Evolutionary conservation across 164 flowering plant genomes (phyloP).

Genomic region (Umbellularia californica): DNA sequence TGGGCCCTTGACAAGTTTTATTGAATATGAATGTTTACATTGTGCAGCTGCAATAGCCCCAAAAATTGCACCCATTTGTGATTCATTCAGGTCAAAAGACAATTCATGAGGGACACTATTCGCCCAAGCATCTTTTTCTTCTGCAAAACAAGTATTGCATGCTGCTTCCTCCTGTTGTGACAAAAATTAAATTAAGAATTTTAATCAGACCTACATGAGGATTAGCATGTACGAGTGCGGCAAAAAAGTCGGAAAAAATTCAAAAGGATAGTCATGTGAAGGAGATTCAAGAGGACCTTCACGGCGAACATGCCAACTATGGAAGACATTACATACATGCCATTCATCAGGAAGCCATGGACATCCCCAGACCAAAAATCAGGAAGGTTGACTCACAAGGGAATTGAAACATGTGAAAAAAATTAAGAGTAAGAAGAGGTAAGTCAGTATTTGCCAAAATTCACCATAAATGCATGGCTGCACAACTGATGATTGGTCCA

Average conservation of each 20-base stretch:
- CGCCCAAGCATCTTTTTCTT: neutral
- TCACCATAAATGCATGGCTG: too few species aligned
- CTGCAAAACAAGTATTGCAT: conserved; percentile 3
- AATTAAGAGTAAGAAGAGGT: too few species aligned
- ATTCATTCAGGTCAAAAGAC: conserved; percentile 37
- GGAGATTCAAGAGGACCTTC: neutral
- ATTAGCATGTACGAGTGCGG: neutral
- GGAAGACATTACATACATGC: too few species aligned
- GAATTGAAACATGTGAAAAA: too few species aligned
- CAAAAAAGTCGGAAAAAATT: neutral
- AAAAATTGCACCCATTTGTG: conserved; percentile 47
- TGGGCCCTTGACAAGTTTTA: conserved; percentile 75
- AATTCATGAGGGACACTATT: neutral
- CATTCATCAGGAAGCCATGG: too few species aligned
- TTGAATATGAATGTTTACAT: conserved; percentile 33
- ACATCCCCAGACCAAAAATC: too few species aligned
- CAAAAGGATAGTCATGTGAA: neutral
- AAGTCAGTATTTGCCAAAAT: too few species aligned
- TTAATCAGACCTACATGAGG: neutral
- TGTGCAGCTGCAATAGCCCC: conserved; percentile 24
- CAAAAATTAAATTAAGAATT: neutral
- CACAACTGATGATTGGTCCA: too few species aligned
- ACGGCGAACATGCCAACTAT: too few species aligned
- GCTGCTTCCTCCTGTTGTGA: conserved; percentile 29
- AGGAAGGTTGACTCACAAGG: too few species aligned